Percentiles rank a stretch among this genome's conserved stretches.
Conservation (phyloP, 2,329 filamentous ascomycete genomes). For the Fusarium redolens region DNA sequence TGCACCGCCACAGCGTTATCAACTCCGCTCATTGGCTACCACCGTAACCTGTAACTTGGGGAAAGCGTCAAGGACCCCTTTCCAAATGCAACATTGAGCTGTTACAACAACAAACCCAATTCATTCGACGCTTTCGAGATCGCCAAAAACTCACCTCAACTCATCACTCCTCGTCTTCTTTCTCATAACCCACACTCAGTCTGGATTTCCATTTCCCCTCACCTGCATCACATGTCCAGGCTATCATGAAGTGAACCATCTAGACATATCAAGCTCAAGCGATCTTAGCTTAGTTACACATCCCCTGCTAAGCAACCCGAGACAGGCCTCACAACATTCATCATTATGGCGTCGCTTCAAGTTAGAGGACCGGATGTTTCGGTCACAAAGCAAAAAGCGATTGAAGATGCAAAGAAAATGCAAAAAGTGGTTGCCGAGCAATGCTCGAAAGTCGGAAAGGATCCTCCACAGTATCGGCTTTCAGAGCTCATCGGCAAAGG, state of each 20-base stretch:
- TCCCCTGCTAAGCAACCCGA: conserved; percentile 22
- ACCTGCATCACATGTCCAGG: background rate
- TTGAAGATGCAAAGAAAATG: conserved; percentile 78
- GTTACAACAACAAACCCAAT: conserved; percentile 22
- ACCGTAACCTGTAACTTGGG: conserved; percentile 16
- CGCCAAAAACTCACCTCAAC: conserved; percentile 4
- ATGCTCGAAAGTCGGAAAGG: conserved; percentile 68
- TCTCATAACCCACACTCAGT: conserved; percentile 6
- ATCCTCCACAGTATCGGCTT: conserved; percentile 74
- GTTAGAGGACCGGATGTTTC: conserved; percentile 57
- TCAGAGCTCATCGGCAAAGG: conserved; percentile 80
- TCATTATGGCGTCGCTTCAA: conserved; percentile 56
- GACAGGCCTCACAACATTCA: conserved; percentile 12
- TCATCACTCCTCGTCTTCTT: background rate
- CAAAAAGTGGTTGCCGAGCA: conserved; percentile 71
- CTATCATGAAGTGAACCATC: conserved; percentile 37
- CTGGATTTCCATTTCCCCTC: background rate
- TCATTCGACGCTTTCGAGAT: conserved; percentile 27
- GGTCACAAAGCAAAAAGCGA: conserved; percentile 67
- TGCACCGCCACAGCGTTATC: conserved; percentile 30
- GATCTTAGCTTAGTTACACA: conserved; percentile 13
- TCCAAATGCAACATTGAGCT: conserved; percentile 20
- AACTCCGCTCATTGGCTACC: conserved; percentile 31
- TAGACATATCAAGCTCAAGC: conserved; percentile 12
- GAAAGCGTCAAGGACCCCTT: conserved; percentile 35